A percentile compares a stretch with the other conserved stretches of the same genome.
Conservation (phyloP, 2,329 filamentous ascomycete species). For the Xylariaceae sp. region DNA sequence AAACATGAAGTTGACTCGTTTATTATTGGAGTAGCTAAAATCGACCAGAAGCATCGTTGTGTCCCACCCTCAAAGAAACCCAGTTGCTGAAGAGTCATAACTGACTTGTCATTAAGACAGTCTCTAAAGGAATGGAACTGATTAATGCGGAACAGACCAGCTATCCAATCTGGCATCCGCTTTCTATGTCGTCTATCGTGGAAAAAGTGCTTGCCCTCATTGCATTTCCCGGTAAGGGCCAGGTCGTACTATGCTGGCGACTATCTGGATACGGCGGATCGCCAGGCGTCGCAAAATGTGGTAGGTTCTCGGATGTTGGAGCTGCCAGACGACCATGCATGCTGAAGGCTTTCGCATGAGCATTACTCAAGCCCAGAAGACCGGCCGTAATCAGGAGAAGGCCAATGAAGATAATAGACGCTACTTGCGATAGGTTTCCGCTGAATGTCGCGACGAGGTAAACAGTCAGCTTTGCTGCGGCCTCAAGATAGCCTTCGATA, state of each 20-base stretch:
- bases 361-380: constrained; percentile 50
- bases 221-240: constrained; percentile 21
- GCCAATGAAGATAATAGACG: constrained; percentile 46
- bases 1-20: too few species aligned
- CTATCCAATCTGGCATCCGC: too few species aligned
- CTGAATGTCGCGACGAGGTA: constrained; percentile 52
- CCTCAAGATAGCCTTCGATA: constrained; percentile 47
- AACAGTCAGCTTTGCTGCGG: constrained; percentile 51
- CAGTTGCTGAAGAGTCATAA: too few species aligned
- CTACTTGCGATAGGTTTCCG: constrained; percentile 50
- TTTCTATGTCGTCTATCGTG: constrained; percentile 14
- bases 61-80: too few species aligned
- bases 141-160: too few species aligned
- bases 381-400: constrained; percentile 49
- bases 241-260: constrained; percentile 18
- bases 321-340: constrained; percentile 47
- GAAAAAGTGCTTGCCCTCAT: constrained; percentile 24
- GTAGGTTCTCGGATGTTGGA: constrained; percentile 31
- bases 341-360: constrained; percentile 40
- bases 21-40: too few species aligned
- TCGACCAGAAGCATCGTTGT: too few species aligned
- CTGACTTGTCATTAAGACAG: too few species aligned
- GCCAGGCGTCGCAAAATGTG: constrained; percentile 2
- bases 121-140: too few species aligned
- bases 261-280: constrained; percentile 24